Conservation (phyloP, 306 rosid species). For the Vigna unguiculata region DNA sequence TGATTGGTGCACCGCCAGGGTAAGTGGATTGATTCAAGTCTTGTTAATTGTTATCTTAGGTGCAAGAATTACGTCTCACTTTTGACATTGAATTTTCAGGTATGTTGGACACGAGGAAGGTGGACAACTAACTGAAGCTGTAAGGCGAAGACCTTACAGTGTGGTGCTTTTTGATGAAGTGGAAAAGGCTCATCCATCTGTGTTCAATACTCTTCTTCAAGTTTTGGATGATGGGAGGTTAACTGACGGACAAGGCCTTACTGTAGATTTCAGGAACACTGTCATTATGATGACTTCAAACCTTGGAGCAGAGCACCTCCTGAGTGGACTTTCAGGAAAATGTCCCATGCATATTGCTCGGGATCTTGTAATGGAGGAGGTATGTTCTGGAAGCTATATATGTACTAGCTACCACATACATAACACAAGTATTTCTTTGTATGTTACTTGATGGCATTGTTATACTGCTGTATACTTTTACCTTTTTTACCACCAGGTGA, state of each 20-base stretch:
- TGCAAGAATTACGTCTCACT: no score
- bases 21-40: neutral
- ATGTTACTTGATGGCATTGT: no score
- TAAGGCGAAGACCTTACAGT: constrained; percentile 5
- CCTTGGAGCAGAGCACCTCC: neutral
- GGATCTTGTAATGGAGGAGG: neutral
- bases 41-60: no score
- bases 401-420: no score
- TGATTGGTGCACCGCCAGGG: neutral
- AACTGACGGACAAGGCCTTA: neutral
- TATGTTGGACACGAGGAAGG: neutral
- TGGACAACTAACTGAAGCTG: neutral
- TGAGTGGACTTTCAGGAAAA: neutral
- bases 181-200: neutral
- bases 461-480: no score
- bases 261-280: neutral
- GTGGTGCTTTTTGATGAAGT: constrained; percentile 2
- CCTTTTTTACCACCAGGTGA: no score
- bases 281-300: neutral
- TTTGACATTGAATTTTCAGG: no score
- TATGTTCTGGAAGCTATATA: no score
- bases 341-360: neutral
- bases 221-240: neutral
- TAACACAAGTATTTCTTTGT: no score
- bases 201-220: neutral